Base-by-base conservation (phyloP, 176 grass and related monocot genomes). In the Avena sativa region DNA sequence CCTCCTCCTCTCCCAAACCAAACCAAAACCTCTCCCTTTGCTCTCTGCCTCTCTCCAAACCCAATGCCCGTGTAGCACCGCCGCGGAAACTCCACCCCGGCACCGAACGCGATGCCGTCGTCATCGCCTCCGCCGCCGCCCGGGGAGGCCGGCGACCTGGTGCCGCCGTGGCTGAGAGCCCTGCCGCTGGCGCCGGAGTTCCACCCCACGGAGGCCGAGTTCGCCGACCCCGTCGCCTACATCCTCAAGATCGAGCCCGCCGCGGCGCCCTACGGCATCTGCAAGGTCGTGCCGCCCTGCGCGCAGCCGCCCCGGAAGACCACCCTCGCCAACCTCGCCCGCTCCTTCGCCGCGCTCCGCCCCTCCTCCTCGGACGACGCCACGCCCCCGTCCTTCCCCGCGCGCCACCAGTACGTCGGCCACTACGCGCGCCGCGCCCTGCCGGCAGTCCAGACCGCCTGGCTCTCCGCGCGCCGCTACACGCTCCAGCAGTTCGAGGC, bases 151-250 rank as follows among this genome's bases (percentile, higher is more conserved):
- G 78, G 59, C n/a, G 90, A 91, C 11, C 17, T 23, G 66, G 92
- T 89, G 65, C 92, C 92, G 2, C 76, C 60, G 19, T 99, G 97
- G 97, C 94, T 99, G 12, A 89, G 72, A 62, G 79, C 97, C 40
- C 85, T 99, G 19, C 94, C 97, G 9, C n/a, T 89, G 23, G 97
- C 97, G 34, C 97, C 97, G 28, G 97, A 96, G 90, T 96, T 92
- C 91, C 94, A 60, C 82, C 97, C 97, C 44, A 96, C 90, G 4
- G 75, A 52, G 36, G 83, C 85, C 11, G 97, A 99, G 85, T 99
- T 99, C 90, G 86, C 72, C 32, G 97, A 99, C 83, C 97, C 97
- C 44, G 76, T 99, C 36, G 89, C 90, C 23, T 99, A 99, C 87
- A 85, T 96, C 26, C 86, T 94, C 44, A 96, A 86, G 85, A 94